Conservation (phyloP, 2,329 filamentous ascomycete genomes). For the Simplicillium aogashimaense region DNA sequence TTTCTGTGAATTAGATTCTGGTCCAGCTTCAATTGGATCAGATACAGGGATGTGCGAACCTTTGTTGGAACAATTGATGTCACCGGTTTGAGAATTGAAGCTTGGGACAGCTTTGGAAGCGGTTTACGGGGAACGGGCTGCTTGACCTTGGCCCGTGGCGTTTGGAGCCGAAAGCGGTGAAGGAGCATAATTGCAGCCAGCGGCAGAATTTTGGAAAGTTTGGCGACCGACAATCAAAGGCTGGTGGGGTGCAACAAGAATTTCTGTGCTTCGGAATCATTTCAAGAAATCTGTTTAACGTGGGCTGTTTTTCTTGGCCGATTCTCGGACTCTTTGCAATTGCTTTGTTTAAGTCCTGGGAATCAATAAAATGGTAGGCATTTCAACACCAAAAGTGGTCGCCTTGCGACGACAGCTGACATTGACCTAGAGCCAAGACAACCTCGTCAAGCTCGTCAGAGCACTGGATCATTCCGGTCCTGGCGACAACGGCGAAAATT, state of each 20-base stretch:
- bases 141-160: constrained; percentile 13
- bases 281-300: not conserved
- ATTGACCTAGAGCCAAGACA: constrained; percentile 17
- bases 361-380: constrained; percentile 1
- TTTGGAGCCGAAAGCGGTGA: constrained; percentile 34
- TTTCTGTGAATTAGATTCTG: not conserved
- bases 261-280: constrained; percentile 1
- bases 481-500: constrained; percentile 32
- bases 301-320: not conserved
- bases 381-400: not conserved
- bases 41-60: not conserved
- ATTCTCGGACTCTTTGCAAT: constrained; percentile 2
- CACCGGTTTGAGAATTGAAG: not conserved
- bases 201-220: constrained; percentile 39
- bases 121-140: no score
- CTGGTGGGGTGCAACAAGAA: constrained; percentile 1
- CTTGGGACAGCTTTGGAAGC: no score
- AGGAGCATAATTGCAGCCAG: constrained; percentile 1
- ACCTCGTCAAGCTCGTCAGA: constrained; percentile 42
- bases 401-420: constrained; percentile 1
- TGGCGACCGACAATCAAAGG: constrained; percentile 11
- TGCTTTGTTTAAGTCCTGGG: constrained; percentile 1
- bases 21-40: constrained; percentile 1
- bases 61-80: constrained; percentile 4
- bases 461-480: constrained; percentile 43